A percentile compares a stretch with the other conserved stretches of the same genome.
Evolutionary conservation across 2,329 filamentous ascomycete species (phyloP).

Genomic region (Orbilia oligospora): DNA sequence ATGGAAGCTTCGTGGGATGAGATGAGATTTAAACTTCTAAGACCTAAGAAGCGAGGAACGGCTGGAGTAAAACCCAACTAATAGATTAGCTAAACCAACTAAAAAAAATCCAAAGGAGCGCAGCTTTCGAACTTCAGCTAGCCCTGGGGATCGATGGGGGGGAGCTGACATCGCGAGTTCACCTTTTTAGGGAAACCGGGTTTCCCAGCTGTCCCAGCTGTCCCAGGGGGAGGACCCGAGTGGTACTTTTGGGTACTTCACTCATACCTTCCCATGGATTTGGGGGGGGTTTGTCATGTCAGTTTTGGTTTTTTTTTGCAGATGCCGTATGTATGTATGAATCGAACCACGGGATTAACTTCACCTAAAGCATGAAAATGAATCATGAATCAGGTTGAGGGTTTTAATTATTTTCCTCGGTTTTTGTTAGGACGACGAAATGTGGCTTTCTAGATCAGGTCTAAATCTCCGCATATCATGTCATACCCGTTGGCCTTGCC

Average conservation of each 20-base stretch:
- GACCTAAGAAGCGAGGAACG: conserved; percentile 36
- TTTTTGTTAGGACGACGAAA: conserved; percentile 24
- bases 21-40: conserved; percentile 19
- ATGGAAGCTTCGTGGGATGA: conserved; percentile 17
- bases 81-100: conserved; percentile 21
- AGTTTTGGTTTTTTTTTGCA: conserved; percentile 5
- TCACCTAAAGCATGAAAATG: conserved; percentile 6
- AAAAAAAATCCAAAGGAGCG: conserved; percentile 17
- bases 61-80: conserved; percentile 31
- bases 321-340: conserved; percentile 23
- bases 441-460: conserved; percentile 53
- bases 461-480: conserved; percentile 58
- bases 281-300: conserved; percentile 1
- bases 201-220: background rate
- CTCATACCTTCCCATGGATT: conserved; percentile 29
- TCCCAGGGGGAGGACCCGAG: conserved; percentile 7
- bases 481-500: background rate
- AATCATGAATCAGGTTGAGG: conserved; percentile 23
- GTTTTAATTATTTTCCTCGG: conserved; percentile 19
- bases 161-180: conserved; percentile 27
- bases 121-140: background rate
- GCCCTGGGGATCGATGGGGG: conserved; percentile 3
- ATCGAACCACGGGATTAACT: conserved; percentile 20
- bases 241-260: conserved; percentile 54
- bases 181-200: conserved; percentile 27